Percentiles rank a stretch among this genome's conserved stretches.
These are phyloP conservation scores for Xylaria sp. DNA, from an alignment of 2,329 filamentous ascomycete genomes.

Conservation along the genomic window DNA sequence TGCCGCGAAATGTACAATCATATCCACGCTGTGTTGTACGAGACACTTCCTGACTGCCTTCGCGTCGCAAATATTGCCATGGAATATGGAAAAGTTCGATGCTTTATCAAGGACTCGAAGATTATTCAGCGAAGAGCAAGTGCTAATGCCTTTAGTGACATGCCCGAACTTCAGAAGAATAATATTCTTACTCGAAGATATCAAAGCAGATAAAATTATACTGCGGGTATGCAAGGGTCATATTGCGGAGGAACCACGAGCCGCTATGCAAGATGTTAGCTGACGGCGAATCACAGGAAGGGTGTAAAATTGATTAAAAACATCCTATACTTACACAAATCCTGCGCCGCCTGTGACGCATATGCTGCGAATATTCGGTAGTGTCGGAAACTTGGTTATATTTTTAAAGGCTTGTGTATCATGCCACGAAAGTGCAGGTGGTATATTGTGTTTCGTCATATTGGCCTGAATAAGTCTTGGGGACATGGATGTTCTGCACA, in stretches of 20 bases:
- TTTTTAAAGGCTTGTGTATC: background rate
- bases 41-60: too few species aligned
- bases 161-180: too few species aligned
- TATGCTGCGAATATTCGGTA: background rate
- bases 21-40: too few species aligned
- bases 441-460: background rate
- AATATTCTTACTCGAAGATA: too few species aligned
- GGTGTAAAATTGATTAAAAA: background rate
- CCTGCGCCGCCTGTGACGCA: background rate
- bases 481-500: background rate
- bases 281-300: background rate
- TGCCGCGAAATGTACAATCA: too few species aligned
- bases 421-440: background rate
- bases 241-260: background rate
- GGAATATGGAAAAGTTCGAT: too few species aligned
- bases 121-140: too few species aligned
- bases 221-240: too few species aligned
- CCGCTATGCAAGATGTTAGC: background rate
- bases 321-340: background rate
- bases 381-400: background rate
- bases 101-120: too few species aligned
- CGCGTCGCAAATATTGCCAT: too few species aligned
- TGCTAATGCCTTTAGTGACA: too few species aligned
- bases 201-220: too few species aligned
- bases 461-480: background rate